These are phyloP conservation scores for Stygiomarasmius scandens DNA, from an alignment of 1,284 basidiomycete genomes.

Conservation along the genomic window DNA sequence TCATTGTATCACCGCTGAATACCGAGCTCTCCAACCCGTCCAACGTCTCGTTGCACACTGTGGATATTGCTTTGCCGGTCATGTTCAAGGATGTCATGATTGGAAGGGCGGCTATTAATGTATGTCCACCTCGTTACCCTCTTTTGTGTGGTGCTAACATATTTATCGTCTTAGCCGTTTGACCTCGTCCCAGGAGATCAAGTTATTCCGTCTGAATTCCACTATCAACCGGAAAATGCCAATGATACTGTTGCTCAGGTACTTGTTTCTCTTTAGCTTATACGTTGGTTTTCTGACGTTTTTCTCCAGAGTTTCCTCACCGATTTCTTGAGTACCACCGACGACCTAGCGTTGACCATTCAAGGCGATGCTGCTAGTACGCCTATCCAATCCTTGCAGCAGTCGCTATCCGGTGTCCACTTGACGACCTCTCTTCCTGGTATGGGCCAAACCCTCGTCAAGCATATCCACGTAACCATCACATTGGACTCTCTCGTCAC, in stretches of 20 bases:
- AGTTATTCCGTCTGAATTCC: conserved; percentile 60
- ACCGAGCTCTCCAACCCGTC: conserved; percentile 67
- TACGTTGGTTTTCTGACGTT: conserved; percentile 1
- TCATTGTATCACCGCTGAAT: conserved; percentile 54
- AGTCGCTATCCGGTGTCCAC: conserved; percentile 59
- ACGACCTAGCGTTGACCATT: conserved; percentile 54
- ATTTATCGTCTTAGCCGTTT: conserved; percentile 42
- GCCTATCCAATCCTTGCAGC: conserved; percentile 63
- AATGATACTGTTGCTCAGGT: conserved; percentile 69
- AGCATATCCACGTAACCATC: conserved; percentile 55
- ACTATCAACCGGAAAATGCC: conserved; percentile 63
- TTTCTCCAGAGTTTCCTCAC: conserved; percentile 50
- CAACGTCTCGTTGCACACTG: conserved; percentile 67
- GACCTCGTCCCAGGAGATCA: conserved; percentile 65
- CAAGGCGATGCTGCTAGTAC: conserved; percentile 62
- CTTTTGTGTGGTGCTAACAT: background rate
- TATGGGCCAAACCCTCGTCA: conserved; percentile 43
- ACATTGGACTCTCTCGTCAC: conserved; percentile 50
- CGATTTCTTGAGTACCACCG: conserved; percentile 54
- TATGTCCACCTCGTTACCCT: conserved; percentile 34
- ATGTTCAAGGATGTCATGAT: conserved; percentile 57
- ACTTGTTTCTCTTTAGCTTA: conserved; percentile 13
- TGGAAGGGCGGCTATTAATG: conserved; percentile 59
- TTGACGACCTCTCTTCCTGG: conserved; percentile 52
- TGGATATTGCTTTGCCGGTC: conserved; percentile 61